These are phyloP conservation scores for Iris macrosiphon DNA, from an alignment of 106 monocot species.

Conservation along the genomic window DNA sequence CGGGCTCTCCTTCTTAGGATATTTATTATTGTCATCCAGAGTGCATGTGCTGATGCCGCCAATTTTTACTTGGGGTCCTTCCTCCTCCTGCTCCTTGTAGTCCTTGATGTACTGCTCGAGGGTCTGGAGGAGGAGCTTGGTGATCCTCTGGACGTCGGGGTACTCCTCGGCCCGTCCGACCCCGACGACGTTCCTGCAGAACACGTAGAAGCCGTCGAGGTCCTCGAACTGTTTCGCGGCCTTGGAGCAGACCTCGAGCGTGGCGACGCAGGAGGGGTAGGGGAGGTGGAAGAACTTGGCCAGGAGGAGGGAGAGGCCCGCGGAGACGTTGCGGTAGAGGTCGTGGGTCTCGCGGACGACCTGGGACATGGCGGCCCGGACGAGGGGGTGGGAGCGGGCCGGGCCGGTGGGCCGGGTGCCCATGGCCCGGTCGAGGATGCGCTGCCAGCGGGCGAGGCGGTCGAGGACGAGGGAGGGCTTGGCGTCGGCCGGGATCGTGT, in stretches of 20 bases:
- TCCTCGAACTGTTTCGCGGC: constrained; percentile 20
- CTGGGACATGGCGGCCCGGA: constrained; percentile 7
- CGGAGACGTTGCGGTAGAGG: constrained; percentile 14
- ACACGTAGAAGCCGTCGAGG: constrained; percentile 9
- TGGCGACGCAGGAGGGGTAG: not conserved
- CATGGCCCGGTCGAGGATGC: constrained; percentile 19
- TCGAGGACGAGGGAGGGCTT: constrained; percentile 8
- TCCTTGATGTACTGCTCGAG: constrained; percentile 28
- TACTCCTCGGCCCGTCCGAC: constrained; percentile 40
- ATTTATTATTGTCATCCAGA: not conserved
- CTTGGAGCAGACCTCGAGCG: constrained; percentile 2
- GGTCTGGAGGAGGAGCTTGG: constrained; percentile 25
- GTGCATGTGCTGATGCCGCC: constrained; percentile 4
- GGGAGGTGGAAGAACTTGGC: constrained; percentile 20
- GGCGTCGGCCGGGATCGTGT: not conserved
- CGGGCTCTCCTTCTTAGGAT: not conserved
- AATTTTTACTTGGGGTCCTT: not conserved
- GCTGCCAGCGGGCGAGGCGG: constrained; percentile 11
- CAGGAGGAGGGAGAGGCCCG: constrained; percentile 12
- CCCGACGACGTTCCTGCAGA: constrained; percentile 30
- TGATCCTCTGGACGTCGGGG: constrained; percentile 42
- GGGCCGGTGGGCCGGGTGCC: constrained; percentile 23
- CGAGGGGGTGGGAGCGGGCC: constrained; percentile 9
- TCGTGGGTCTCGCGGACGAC: constrained; percentile 19
- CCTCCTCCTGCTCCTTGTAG: not conserved